Base-by-base conservation (phyloP, 371 early-diverging fungal species). In the Conidiobolus incongruus region DNA sequence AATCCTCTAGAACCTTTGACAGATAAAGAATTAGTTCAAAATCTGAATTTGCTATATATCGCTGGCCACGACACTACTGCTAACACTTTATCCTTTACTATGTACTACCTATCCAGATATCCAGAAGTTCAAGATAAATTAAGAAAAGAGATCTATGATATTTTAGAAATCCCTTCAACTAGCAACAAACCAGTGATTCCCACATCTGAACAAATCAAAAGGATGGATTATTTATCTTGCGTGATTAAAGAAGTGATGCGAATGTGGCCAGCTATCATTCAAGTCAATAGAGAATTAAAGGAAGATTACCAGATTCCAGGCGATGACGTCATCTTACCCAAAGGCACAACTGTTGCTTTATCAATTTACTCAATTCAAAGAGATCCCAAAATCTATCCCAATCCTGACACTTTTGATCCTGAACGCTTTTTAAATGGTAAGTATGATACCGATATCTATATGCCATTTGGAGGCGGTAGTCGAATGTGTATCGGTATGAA, bases 41-140 rank as follows among this genome's bases (percentile, higher is more conserved):
- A 42, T 22, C 4, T 22, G 39, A 30, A 8, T 8, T 13, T 35
- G 3, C 12, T 32, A 11, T 38, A 20, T 29, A 22, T 17, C 16
- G 45, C 38, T 33, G 45, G 40, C 19, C 42, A 52, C 29, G 54
- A 47, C n/a, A 54, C 51, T n/a, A 53, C 52, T 36, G 52, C 58
- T 16, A 47, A 58, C 16, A 48, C 54, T 11, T 44, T 58, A 22
- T 36, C 52, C 16, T 52, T 50, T 32, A 47, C 52, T 23, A 23
- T 58, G 11, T 58, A 54, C 32, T 45, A 54, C 3, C 5, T 35
- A n/a, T 19, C 12, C 35, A 33, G 15, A 19, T 15, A 45, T 13
- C 28, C 15, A 1, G 30, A 23, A 24, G 20, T 47, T 19, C 31
- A 33, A 35, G 10, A 40, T 19, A 16, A 40, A 22, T 23, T 11